Percentiles rank a stretch among this genome's conserved stretches.
phyloP scores from a whole-genome alignment of 2,329 filamentous ascomycete species.

The Clathrospora elynae region DNA sequence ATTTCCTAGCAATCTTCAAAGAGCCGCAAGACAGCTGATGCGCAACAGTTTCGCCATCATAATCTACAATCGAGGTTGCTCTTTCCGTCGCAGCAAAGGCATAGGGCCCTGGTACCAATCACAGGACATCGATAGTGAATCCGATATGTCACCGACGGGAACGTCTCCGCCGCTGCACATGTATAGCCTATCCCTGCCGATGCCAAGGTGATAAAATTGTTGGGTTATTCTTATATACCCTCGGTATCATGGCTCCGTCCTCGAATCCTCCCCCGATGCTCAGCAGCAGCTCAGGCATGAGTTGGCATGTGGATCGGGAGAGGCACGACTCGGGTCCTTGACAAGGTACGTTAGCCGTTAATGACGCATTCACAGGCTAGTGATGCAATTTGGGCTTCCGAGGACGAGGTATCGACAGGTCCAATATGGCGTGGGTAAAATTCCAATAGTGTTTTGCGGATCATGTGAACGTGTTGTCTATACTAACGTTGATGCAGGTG shows the following conservation, averaged over 20 bases:
- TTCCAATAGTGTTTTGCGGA: slow-evolving; percentile 8
- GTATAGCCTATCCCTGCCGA: no score
- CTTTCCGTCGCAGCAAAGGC: no score
- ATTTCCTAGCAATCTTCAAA: no score
- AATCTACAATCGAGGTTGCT: no score
- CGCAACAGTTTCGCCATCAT: neutral
- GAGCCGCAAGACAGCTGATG: slow-evolving; percentile 1
- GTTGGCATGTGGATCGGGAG: slow-evolving; percentile 11
- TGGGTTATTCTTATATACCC: no score
- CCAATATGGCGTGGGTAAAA: slow-evolving; percentile 16
- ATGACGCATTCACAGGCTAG: slow-evolving; percentile 11
- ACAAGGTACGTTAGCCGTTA: slow-evolving; percentile 6
- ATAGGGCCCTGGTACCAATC: neutral
- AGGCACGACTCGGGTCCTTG: slow-evolving; percentile 1
- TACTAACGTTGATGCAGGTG: neutral
- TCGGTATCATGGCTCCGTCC: slow-evolving; percentile 5
- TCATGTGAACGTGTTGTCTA: neutral
- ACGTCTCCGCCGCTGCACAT: no score
- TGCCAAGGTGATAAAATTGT: no score
- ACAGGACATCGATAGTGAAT: slow-evolving; percentile 3
- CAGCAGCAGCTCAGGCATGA: slow-evolving; percentile 9
- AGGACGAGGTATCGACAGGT: slow-evolving; percentile 5
- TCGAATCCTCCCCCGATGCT: slow-evolving; percentile 8
- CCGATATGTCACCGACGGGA: slow-evolving; percentile 4
- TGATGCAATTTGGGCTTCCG: slow-evolving; percentile 9